Evolutionary conservation across 2,329 filamentous ascomycete genomes (phyloP), one percentile per base, ranked within the genome.

Genomic region (Microcera coccophila): DNA sequence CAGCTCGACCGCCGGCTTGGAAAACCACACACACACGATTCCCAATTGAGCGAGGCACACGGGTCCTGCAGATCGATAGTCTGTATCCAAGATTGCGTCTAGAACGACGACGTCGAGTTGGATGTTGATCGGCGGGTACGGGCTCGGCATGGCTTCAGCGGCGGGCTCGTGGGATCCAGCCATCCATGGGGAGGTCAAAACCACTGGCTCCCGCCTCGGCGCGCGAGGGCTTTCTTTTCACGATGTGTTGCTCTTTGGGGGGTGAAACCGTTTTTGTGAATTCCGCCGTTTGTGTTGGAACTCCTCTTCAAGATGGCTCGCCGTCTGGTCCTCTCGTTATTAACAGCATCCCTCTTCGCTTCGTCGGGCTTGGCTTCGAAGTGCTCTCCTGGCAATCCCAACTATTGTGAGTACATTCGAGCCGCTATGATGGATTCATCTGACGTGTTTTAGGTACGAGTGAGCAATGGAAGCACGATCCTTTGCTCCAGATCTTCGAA

Each of bases 291-390:
- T 28, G 11, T 16, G 29, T n/a, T 32, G 29, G 46, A 47, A 39
- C 26, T 20, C 15, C 12, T 10, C 24, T 32, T 12, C 20, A n/a
- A 41, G 37, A 47, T 49, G 46, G 46, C 29, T 47, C 39, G 46
- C 44, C 46, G 26, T 49, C 46, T 49, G 20, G 29, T 49, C 46
- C 46, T 36, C 26, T 49, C 46, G 40, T 33, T 49, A 11, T 40
- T 24, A 15, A 12, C 42, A 8, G 37, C 44, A 14, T 34, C 29
- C 21, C 15, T 38, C 15, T 36, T 47, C 16, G 24, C 29, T 24
- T 42, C 39, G 21, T 24, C 35, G 21, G 19, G 26, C 16, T 32
- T 19, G 9, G 16, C 29, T 12, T 45, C 46, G 37, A 24, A 15
- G 34, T 41, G 26, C 47, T 39, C 44, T 0, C 18, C 20, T 14